Evolutionary conservation across 2,329 filamentous ascomycete species (phyloP), one percentile per base, ranked within the genome.

Genomic region (Ophiostoma quercus): DNA sequence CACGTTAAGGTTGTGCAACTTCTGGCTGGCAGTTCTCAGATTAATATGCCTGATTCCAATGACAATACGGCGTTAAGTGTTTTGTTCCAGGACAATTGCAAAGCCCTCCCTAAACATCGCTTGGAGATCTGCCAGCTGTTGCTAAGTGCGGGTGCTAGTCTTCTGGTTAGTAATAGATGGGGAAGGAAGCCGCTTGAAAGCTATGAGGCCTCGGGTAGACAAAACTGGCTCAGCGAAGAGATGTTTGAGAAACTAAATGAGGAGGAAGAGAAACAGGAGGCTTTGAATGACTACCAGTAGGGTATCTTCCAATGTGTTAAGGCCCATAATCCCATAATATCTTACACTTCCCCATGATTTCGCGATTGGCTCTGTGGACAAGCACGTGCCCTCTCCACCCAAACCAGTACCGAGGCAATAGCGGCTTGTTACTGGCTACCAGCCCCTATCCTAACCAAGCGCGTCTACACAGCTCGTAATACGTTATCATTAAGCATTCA

Each of bases 401-500:
- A 3, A 12, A n/a, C 9, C 22, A 25, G 37, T 43, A 12, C 65
- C 65, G 63, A 66, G 63, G 63, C 63, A 66, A 37, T 63, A n/a
- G 16, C 34, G 22, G 34, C 34, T 41, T 43, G 7, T 43, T 66
- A 66, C 63, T 66, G 63, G 63, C 37, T 43, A 11, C 34, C 63
- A 16, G 11, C 37, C 65, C 65, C 65, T 47, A 47, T 47, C 39
- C 63, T 66, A 11, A 66, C 3, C 19, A 65, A 22, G 62, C 65
- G 65, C 65, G 65, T 66, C 65, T 37, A 3, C 22, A 7, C 22
- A 22, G n/a, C 25, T 37, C 25, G 32, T 34, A 25, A 60, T 14
- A 11, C 54, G 0, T 1, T 22, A 12, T 60, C 22, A 5, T 25
- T 14, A 29, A 29, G 25, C 25, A 29, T 29, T 41, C 3, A 14